Evolutionary conservation across 2,329 filamentous ascomycete species (phyloP).

Genomic region (Didymella lethalis): DNA sequence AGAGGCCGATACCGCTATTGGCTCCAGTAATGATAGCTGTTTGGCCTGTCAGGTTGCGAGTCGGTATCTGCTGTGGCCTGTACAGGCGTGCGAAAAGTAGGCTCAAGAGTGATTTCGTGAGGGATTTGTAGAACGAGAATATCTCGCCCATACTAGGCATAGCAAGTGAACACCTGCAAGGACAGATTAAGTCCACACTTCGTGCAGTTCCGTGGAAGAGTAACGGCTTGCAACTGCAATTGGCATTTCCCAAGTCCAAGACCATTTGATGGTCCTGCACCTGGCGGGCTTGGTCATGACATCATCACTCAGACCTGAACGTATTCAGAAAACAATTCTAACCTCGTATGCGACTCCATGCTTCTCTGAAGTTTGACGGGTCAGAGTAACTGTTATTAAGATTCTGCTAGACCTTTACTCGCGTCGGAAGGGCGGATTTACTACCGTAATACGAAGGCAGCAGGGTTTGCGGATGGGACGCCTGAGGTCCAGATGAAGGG

Average conservation of each 20-base stretch:
- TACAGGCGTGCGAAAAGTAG: constrained; percentile 25
- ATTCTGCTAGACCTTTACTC: neutral
- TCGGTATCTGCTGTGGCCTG: constrained; percentile 15
- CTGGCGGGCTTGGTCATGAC: neutral
- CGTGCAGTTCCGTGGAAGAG: neutral
- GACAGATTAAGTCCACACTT: neutral
- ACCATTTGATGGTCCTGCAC: neutral
- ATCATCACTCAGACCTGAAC: neutral
- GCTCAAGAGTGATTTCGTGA: constrained; percentile 10
- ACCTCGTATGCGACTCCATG: neutral
- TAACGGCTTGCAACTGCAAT: neutral
- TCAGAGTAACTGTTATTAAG: neutral
- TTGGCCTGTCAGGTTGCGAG: constrained; percentile 50
- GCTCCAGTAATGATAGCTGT: constrained; percentile 61
- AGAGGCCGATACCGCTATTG: constrained; percentile 59
- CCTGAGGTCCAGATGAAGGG: neutral
- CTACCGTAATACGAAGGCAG: neutral
- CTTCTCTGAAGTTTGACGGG: neutral
- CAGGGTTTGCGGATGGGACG: neutral
- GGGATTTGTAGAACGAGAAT: constrained; percentile 20
- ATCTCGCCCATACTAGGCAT: neutral
- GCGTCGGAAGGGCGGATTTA: neutral
- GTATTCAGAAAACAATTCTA: neutral
- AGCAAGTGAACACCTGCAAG: neutral
- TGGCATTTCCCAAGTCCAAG: neutral